A percentile compares a stretch with the other conserved stretches of the same genome.
Conservation (phyloP, 2,329 filamentous ascomycete species). For the Penicillium paneum region DNA sequence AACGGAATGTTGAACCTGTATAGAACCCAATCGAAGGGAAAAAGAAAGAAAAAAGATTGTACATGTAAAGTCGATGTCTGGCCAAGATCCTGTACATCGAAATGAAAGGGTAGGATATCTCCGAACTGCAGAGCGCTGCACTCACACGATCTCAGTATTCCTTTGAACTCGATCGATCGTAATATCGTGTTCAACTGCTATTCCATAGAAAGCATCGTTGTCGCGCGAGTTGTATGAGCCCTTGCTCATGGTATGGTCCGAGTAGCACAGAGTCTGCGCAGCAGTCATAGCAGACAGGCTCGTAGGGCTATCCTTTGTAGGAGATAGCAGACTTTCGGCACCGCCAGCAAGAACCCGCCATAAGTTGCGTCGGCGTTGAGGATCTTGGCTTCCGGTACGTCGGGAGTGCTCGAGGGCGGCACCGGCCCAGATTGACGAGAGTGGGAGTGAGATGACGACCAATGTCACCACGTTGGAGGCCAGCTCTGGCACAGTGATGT, state of each 20-base stretch:
- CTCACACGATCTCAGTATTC: slow-evolving; percentile 12
- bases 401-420: slow-evolving; percentile 31
- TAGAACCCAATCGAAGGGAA: background rate
- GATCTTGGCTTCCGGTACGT: slow-evolving; percentile 2
- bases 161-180: slow-evolving; percentile 21
- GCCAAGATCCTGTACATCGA: background rate
- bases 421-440: slow-evolving; percentile 65
- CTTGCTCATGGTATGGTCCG: slow-evolving; percentile 18
- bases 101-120: background rate
- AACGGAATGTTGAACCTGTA: background rate
- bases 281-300: slow-evolving; percentile 15
- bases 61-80: background rate
- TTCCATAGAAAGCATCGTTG: slow-evolving; percentile 20
- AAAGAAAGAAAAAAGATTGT: background rate
- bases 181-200: slow-evolving; percentile 32
- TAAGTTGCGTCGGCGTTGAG: slow-evolving; percentile 22
- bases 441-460: slow-evolving; percentile 61
- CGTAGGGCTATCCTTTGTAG: slow-evolving; percentile 15
- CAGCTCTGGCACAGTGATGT: slow-evolving; percentile 51
- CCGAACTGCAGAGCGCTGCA: background rate
- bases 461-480: slow-evolving; percentile 55
- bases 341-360: slow-evolving; percentile 28
- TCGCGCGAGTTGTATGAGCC: slow-evolving; percentile 13
- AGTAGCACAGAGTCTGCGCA: slow-evolving; percentile 29
- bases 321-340: slow-evolving; percentile 3